Conservation (phyloP, 768 basidiomycete genomes). For the Termitomyces bulborhizus region DNA sequence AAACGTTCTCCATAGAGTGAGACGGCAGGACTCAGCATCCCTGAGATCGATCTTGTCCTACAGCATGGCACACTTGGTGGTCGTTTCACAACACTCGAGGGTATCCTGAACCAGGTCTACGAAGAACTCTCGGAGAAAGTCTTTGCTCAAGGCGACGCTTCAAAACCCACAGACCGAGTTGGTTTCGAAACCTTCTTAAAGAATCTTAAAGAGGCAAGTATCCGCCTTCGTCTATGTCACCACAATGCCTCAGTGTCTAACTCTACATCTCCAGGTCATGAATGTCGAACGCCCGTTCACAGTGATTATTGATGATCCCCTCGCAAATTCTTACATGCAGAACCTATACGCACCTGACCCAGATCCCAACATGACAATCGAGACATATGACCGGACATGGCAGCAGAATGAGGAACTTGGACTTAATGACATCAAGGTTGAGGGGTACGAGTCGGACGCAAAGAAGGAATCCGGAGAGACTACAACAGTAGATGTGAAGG, state of each 20-base stretch:
- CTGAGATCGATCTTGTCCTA: conserved; percentile 91
- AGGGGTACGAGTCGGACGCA: conserved; percentile 51
- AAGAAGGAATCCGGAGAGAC: conserved; percentile 2
- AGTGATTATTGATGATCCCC: conserved; percentile 89
- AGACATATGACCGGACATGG: conserved; percentile 76
- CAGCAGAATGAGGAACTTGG: conserved; percentile 95
- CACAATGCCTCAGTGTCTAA: neutral
- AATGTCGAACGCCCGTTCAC: conserved; percentile 78
- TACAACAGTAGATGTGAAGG: neutral
- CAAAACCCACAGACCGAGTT: conserved; percentile 35
- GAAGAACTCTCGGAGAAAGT: conserved; percentile 91
- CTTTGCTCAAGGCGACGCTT: conserved; percentile 66
- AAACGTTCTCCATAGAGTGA: conserved; percentile 62
- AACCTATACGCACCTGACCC: conserved; percentile 97
- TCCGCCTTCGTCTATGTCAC: neutral
- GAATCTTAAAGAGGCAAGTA: conserved; percentile 64
- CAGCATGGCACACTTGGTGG: conserved; percentile 94
- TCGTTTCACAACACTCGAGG: conserved; percentile 95
- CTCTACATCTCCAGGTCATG: conserved; percentile 53
- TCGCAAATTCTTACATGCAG: conserved; percentile 94
- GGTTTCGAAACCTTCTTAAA: conserved; percentile 75
- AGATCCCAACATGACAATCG: conserved; percentile 88
- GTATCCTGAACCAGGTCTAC: conserved; percentile 89
- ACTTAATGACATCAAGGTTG: conserved; percentile 84
- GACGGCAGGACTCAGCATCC: conserved; percentile 82